Percentiles rank a stretch among this genome's conserved stretches.
Evolutionary conservation across 345 rosid species (phyloP).

Genomic region (Luvunga scandens): DNA sequence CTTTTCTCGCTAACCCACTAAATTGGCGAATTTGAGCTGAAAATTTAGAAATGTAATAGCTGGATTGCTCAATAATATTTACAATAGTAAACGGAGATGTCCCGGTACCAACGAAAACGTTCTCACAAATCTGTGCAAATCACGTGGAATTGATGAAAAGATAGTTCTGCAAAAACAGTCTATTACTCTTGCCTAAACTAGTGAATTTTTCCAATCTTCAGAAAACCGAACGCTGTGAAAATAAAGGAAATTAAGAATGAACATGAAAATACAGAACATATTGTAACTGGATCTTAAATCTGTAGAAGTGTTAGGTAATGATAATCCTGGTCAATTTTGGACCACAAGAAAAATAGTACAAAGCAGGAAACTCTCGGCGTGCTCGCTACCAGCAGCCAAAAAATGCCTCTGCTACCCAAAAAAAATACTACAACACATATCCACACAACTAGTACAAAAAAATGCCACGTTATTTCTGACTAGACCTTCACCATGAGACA

Average conservation of each 20-base stretch:
- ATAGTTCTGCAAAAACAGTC: too few species aligned
- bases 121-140: not conserved
- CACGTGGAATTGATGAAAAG: too few species aligned
- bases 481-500: slow-evolving; percentile 21
- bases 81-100: too few species aligned
- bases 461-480: slow-evolving; percentile 24
- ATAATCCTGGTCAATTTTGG: slow-evolving; percentile 18
- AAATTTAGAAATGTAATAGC: too few species aligned
- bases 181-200: too few species aligned
- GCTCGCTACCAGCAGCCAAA: slow-evolving; percentile 30
- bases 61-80: too few species aligned
- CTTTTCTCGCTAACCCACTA: too few species aligned
- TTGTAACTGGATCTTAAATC: slow-evolving; percentile 8
- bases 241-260: not conserved
- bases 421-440: slow-evolving; percentile 43
- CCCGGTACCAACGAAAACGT: not conserved
- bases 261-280: not conserved
- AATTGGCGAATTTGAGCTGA: too few species aligned
- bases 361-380: slow-evolving; percentile 36
- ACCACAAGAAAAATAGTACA: slow-evolving; percentile 29
- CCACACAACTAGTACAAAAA: slow-evolving; percentile 29
- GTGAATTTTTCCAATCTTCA: not conserved
- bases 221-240: too few species aligned
- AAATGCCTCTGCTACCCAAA: slow-evolving; percentile 25
- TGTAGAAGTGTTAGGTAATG: slow-evolving; percentile 10